A percentile compares a stretch with the other conserved stretches of the same genome.
phyloP scores from a whole-genome alignment of 1,284 basidiomycete species.

The Tilletia indica region DNA sequence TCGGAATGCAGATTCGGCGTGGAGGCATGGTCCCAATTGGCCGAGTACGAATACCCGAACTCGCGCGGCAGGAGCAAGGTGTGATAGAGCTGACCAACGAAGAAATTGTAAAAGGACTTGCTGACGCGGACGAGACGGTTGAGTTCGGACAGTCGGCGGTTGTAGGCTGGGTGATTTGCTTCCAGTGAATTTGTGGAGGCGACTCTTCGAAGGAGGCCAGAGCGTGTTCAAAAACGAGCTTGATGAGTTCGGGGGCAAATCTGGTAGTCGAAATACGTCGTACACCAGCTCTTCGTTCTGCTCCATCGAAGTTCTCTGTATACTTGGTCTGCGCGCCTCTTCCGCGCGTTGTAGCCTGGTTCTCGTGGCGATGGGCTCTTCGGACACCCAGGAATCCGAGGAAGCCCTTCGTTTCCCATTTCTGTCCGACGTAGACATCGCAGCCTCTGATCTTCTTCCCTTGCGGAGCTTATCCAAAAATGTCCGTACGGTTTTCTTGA shows the following conservation, averaged over 20 bases:
- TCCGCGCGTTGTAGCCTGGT: too few relatives aligned
- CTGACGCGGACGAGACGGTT: not conserved
- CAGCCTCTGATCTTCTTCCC: too few relatives aligned
- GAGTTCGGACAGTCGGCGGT: not conserved
- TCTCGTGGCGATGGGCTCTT: too few relatives aligned
- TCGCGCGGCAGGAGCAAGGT: not conserved
- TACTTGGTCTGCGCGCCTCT: too few relatives aligned
- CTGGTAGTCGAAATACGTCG: too few relatives aligned
- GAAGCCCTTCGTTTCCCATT: too few relatives aligned
- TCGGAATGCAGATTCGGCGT: not conserved
- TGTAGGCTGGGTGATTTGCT: not conserved
- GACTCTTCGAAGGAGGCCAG: not conserved
- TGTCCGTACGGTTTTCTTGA: too few relatives aligned
- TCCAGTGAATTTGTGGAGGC: not conserved
- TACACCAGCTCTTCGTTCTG: too few relatives aligned
- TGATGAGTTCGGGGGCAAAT: constrained; percentile 24
- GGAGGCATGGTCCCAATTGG: not conserved
- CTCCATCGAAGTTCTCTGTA: too few relatives aligned
- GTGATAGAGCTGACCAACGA: not conserved
- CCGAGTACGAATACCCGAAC: not conserved
- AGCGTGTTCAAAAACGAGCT: constrained; percentile 19
- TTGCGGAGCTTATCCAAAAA: too few relatives aligned
- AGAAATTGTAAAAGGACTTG: not conserved
- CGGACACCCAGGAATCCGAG: too few relatives aligned
- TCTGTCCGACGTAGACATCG: too few relatives aligned